A percentile compares a stretch with the other conserved stretches of the same genome.
These are phyloP conservation scores for Penicillium fuscoglaucum DNA, from an alignment of 2,329 filamentous ascomycete genomes.

Conservation along the genomic window DNA sequence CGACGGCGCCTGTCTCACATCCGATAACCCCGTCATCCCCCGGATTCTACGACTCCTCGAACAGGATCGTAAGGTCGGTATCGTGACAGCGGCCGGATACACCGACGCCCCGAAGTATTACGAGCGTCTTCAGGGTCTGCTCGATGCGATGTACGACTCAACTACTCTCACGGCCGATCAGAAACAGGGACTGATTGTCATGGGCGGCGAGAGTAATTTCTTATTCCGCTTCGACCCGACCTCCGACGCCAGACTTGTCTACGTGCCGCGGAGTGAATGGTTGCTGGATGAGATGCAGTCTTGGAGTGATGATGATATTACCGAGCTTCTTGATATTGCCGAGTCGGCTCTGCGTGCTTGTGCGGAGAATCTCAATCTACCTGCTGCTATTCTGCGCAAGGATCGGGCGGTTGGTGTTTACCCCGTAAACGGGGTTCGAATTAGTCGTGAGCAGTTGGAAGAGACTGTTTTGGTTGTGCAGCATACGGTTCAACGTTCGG, in stretches of 20 bases:
- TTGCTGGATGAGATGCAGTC: conserved; percentile 56
- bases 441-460: conserved; percentile 85
- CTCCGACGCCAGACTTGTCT: conserved; percentile 66
- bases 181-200: conserved; percentile 79
- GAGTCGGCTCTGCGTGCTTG: conserved; percentile 82
- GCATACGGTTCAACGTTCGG: conserved; percentile 81
- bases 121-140: conserved; percentile 77
- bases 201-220: conserved; percentile 96
- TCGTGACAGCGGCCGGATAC: conserved; percentile 96
- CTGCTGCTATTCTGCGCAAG: conserved; percentile 80
- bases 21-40: conserved; percentile 73
- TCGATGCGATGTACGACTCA: conserved; percentile 72
- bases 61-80: conserved; percentile 80
- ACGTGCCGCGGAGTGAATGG: conserved; percentile 62
- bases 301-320: conserved; percentile 66
- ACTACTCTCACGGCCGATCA: conserved; percentile 62
- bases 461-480: conserved; percentile 95
- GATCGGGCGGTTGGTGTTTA: conserved; percentile 81
- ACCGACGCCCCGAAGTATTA: conserved; percentile 85
- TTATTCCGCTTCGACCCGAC: conserved; percentile 74
- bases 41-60: conserved; percentile 69
- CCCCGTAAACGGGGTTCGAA: conserved; percentile 63
- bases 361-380: conserved; percentile 73
- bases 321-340: conserved; percentile 80
- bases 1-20: conserved; percentile 76